phyloP scores from a whole-genome alignment of 495 filamentous ascomycete genomes.

The Ramalina peruviana region DNA sequence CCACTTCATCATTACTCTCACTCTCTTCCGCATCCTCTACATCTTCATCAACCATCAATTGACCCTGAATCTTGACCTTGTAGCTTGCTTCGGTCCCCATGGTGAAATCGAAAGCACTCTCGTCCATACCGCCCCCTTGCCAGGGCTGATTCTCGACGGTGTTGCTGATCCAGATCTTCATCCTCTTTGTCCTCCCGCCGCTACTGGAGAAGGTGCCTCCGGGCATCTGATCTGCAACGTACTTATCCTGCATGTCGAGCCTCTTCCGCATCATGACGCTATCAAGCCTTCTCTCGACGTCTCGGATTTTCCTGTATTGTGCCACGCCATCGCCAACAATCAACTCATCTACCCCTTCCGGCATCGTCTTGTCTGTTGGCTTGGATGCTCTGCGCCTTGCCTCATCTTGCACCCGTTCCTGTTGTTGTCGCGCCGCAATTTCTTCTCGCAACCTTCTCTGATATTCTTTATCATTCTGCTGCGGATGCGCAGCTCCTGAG shows the following conservation, averaged over 20 bases:
- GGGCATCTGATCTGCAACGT: slow-evolving; percentile 42
- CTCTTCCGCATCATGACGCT: slow-evolving; percentile 91
- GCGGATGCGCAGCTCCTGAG: neutral
- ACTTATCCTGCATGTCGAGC: slow-evolving; percentile 52
- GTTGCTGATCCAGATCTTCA: slow-evolving; percentile 93
- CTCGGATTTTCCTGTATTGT: slow-evolving; percentile 69
- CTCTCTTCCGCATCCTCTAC: slow-evolving; percentile 32
- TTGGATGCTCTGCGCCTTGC: slow-evolving; percentile 68
- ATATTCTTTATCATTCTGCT: neutral
- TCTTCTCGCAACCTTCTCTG: neutral
- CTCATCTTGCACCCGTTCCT: slow-evolving; percentile 42
- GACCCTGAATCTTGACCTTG: slow-evolving; percentile 83
- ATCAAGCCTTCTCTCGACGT: slow-evolving; percentile 80
- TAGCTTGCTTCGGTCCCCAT: slow-evolving; percentile 58
- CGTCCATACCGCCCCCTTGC: slow-evolving; percentile 54
- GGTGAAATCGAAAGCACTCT: slow-evolving; percentile 62
- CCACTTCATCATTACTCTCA: slow-evolving; percentile 43
- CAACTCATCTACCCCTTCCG: slow-evolving; percentile 72
- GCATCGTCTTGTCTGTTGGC: slow-evolving; percentile 88
- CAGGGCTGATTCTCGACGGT: slow-evolving; percentile 89
- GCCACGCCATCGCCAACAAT: slow-evolving; percentile 68
- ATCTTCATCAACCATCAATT: slow-evolving; percentile 66
- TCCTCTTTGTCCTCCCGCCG: slow-evolving; percentile 69
- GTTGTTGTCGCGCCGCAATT: slow-evolving; percentile 19
- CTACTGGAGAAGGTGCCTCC: slow-evolving; percentile 20